phyloP scores from a whole-genome alignment of 352 stramenopile genomes.

The Phytophthora nicotianae region DNA sequence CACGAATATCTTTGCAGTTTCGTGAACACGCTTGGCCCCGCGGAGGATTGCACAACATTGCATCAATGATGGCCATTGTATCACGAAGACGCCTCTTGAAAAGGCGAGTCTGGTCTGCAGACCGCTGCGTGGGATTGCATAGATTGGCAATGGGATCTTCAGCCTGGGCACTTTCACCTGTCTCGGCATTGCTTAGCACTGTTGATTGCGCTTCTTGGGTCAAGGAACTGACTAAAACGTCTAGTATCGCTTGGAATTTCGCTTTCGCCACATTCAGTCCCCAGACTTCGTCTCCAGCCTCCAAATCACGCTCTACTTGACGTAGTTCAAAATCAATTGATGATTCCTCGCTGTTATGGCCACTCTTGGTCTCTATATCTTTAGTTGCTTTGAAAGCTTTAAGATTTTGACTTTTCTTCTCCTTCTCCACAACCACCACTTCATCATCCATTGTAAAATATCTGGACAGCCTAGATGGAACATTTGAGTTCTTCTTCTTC shows the following conservation, averaged over 20 bases:
- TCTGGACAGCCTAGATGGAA: not conserved
- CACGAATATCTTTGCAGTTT: constrained; percentile 50
- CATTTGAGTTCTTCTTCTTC: not conserved
- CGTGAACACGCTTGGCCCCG: constrained; percentile 36
- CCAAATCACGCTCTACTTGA: constrained; percentile 3
- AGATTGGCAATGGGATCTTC: constrained; percentile 37
- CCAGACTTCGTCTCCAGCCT: not conserved
- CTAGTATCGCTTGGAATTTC: constrained; percentile 3
- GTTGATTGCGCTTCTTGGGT: not conserved
- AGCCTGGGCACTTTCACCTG: not conserved
- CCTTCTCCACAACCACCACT: not conserved
- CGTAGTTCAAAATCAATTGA: not conserved
- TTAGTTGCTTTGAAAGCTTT: not conserved
- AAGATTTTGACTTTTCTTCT: not conserved
- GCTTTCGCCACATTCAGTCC: constrained; percentile 5
- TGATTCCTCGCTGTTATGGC: not conserved
- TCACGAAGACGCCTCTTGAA: constrained; percentile 63
- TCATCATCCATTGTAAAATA: not conserved
- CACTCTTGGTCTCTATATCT: not conserved
- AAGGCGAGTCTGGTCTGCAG: constrained; percentile 44
- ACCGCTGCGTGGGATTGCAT: constrained; percentile 47
- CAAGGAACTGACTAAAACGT: not conserved
- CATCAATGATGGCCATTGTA: constrained; percentile 63
- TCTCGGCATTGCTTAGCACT: not conserved
- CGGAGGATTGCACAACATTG: constrained; percentile 54